phyloP scores from a whole-genome alignment of 164 flowering plant genomes.

The Annona squamosa region DNA sequence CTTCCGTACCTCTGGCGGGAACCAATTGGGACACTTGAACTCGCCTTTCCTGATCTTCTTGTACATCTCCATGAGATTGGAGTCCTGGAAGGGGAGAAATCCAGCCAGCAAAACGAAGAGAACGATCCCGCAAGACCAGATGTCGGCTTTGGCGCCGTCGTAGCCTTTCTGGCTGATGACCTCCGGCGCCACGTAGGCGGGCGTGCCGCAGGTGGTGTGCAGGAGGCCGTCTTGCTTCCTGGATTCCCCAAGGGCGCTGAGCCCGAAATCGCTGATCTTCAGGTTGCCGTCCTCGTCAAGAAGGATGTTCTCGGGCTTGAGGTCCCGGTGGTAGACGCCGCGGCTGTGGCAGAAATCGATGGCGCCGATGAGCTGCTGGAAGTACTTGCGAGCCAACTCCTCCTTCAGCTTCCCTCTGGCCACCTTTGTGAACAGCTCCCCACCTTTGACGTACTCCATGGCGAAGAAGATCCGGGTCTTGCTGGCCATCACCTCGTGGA shows the following conservation, averaged over 20 bases:
- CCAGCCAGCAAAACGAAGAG: conserved; percentile 28
- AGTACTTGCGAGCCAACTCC: conserved; percentile 21
- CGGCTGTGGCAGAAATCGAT: conserved; percentile 31
- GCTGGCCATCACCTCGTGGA: conserved; percentile 32
- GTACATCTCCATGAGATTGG: conserved; percentile 33
- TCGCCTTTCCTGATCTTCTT: conserved; percentile 28
- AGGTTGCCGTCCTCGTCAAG: conserved; percentile 29
- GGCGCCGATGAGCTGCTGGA: conserved; percentile 26
- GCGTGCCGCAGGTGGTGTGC: conserved; percentile 34
- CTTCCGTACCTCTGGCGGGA: conserved; percentile 21
- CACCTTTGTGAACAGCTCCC: conserved; percentile 30
- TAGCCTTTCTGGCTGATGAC: conserved; percentile 26
- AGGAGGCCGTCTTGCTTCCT: conserved; percentile 26
- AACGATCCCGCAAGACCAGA: conserved; percentile 34
- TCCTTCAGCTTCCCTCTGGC: conserved; percentile 28
- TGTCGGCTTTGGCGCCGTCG: conserved; percentile 30
- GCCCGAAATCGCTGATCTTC: conserved; percentile 28
- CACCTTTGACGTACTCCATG: conserved; percentile 29
- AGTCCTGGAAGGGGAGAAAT: conserved; percentile 28
- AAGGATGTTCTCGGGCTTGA: conserved; percentile 33
- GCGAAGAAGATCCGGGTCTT: conserved; percentile 24
- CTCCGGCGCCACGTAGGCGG: conserved; percentile 32
- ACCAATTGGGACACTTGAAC: conserved; percentile 29
- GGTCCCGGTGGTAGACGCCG: conserved; percentile 33
- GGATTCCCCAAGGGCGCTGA: conserved; percentile 21